Conservation (phyloP, 306 rosid genomes). For the Trifolium dubium region DNA sequence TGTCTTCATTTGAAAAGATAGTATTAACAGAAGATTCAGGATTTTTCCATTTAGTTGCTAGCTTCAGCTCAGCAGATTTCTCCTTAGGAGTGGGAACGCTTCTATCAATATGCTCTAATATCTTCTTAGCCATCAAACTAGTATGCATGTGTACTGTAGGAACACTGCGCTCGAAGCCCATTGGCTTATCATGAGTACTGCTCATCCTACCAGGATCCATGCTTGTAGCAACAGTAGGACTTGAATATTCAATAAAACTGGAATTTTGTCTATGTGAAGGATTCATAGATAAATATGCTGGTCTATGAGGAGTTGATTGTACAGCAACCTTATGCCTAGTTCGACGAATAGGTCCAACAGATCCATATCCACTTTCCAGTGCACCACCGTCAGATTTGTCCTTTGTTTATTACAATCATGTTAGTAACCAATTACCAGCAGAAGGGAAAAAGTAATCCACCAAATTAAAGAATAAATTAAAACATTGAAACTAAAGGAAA, state of each 20-base stretch:
- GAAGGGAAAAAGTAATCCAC: not conserved
- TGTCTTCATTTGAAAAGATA: slow-evolving; percentile 49
- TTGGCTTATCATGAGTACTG: slow-evolving; percentile 41
- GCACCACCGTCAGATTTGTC: slow-evolving; percentile 55
- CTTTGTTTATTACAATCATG: slow-evolving; percentile 42
- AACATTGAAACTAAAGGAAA: slow-evolving; percentile 18
- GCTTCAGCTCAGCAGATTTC: slow-evolving; percentile 76
- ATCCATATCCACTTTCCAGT: slow-evolving; percentile 62
- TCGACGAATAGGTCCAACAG: slow-evolving; percentile 79
- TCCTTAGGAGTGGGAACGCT: slow-evolving; percentile 73
- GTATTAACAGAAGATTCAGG: slow-evolving; percentile 52
- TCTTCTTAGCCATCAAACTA: slow-evolving; percentile 78
- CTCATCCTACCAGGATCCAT: slow-evolving; percentile 52
- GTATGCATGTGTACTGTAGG: slow-evolving; percentile 67
- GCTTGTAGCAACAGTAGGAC: slow-evolving; percentile 47
- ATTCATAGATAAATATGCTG: slow-evolving; percentile 48
- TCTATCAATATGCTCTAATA: slow-evolving; percentile 85
- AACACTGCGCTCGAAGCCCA: slow-evolving; percentile 45
- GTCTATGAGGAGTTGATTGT: slow-evolving; percentile 54
- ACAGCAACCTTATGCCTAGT: slow-evolving; percentile 53
- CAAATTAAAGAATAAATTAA: slow-evolving; percentile 14
- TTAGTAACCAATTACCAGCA: slow-evolving; percentile 9
- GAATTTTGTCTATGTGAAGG: slow-evolving; percentile 47
- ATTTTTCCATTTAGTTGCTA: slow-evolving; percentile 67
- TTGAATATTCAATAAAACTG: slow-evolving; percentile 47